Evolutionary conservation across 768 basidiomycete genomes (phyloP), one percentile per base, ranked within the genome.

Genomic region (Termitomyces sp.): DNA sequence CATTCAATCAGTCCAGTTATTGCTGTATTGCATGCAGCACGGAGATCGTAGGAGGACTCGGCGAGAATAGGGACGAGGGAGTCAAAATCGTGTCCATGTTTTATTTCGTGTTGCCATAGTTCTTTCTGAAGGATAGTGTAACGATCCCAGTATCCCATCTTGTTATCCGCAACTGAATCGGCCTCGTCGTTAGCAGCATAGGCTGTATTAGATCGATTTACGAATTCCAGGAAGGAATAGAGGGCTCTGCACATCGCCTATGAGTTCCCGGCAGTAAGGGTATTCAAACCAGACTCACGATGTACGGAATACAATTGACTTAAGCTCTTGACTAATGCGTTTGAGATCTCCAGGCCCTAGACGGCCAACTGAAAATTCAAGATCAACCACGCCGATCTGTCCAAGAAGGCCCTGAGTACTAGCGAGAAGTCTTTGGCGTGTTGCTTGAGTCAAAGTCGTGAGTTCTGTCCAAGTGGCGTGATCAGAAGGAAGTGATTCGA

Each of bases 71-170:
- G 79, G 10, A 79, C 67, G 18, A 78, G 70, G 0, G 71, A 64
- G 55, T 77, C 74, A 16, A 81, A 69, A 55, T 74, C 72, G 58
- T 81, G 78, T 0, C 79, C 79, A 52, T 79, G 75, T 32, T 69
- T 64, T 0, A 67, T 55, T 62, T 80, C 78, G 23, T 71, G 73
- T 46, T 71, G 69, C 14, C 61, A 63, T 33, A 76, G 67, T 2
- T 67, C 62, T 2, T 63, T 63, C 5, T 69, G 68, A 5, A 76
- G 64, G 13, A 62, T 65, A 1, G 72, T 68, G 54, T 69, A 75
- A 20, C 74, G 73, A 28, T 68, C 68, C 16, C 46, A 61, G 57
- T 63, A 67, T 9, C 59, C 61, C 5, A 52, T n/a, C 41, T 60
- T 43, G 32, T 67, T 64, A 5, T 68, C 38, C 20, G 55, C 52